Evolutionary conservation across 2,329 filamentous ascomycete species (phyloP).

Genomic region (Myriosclerotinia scirpicola): DNA sequence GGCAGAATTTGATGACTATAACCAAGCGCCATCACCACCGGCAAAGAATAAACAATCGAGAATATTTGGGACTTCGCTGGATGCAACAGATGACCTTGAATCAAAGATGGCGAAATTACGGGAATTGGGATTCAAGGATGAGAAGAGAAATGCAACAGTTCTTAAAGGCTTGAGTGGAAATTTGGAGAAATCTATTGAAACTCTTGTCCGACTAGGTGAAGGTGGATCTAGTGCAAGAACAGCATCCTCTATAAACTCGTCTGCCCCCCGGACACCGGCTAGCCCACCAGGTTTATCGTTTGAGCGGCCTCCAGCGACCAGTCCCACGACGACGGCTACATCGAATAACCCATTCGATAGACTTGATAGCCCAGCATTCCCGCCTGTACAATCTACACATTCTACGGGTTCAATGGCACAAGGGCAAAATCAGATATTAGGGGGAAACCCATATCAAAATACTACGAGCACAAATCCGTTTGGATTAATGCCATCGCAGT

Average conservation of each 20-base stretch:
- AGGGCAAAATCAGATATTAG: constrained; percentile 44
- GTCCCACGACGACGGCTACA: constrained; percentile 45
- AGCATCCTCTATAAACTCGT: constrained; percentile 48
- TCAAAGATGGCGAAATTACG: constrained; percentile 73
- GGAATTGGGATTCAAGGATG: constrained; percentile 91
- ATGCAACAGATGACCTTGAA: constrained; percentile 60
- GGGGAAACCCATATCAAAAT: constrained; percentile 37
- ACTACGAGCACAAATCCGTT: constrained; percentile 65
- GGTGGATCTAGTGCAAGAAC: constrained; percentile 45
- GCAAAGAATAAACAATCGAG: constrained; percentile 58
- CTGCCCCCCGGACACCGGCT: constrained; percentile 52
- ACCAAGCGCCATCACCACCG: constrained; percentile 35
- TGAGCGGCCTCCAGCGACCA: constrained; percentile 30
- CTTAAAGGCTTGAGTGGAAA: constrained; percentile 83
- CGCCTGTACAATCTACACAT: constrained; percentile 64
- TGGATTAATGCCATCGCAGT: constrained; percentile 47
- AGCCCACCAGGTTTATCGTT: constrained; percentile 37
- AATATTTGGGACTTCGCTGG: constrained; percentile 68
- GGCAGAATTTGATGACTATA: constrained; percentile 27
- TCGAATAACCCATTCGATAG: constrained; percentile 63
- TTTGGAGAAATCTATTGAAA: constrained; percentile 81
- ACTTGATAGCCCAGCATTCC: constrained; percentile 45
- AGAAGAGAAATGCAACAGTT: constrained; percentile 76
- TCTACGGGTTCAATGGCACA: constrained; percentile 62
- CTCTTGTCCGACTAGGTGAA: constrained; percentile 79